Percentiles rank a stretch among this genome's conserved stretches.
phyloP scores from a whole-genome alignment of 2,329 filamentous ascomycete genomes.

The Talaromyces sp. region DNA sequence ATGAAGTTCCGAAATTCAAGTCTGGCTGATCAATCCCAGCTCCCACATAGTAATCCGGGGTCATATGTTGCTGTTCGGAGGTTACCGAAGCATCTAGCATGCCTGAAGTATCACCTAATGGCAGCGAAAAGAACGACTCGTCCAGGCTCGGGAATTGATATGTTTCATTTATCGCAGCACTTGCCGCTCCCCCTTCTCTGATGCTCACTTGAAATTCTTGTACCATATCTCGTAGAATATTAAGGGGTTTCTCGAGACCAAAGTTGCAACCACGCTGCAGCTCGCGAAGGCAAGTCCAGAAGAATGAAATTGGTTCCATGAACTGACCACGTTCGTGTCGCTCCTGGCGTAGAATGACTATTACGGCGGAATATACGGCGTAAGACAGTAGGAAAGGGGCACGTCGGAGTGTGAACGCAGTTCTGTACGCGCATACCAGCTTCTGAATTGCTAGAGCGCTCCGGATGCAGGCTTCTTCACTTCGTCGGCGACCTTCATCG shows the following conservation, averaged over 20 bases:
- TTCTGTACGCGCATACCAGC: conserved; percentile 20
- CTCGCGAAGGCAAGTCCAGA: conserved; percentile 38
- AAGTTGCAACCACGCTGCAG: conserved; percentile 35
- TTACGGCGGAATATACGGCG: conserved; percentile 20
- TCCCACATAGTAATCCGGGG: not conserved
- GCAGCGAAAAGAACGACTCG: not conserved
- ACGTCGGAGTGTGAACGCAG: not conserved
- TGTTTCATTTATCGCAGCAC: not conserved
- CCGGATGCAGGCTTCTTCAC: conserved; percentile 16
- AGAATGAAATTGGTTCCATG: conserved; percentile 35
- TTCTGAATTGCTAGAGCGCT: conserved; percentile 16
- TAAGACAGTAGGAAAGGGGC: not conserved
- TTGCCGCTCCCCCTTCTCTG: not conserved
- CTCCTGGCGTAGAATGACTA: conserved; percentile 20
- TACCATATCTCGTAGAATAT: not conserved
- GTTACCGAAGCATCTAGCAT: not conserved
- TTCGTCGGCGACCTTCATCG: conserved; percentile 3
- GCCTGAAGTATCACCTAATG: not conserved
- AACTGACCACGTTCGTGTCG: conserved; percentile 18
- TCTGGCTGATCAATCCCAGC: not conserved
- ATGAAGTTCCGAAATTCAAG: not conserved
- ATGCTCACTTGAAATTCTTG: not conserved
- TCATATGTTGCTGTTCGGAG: not conserved
- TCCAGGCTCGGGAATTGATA: not conserved
- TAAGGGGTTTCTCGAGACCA: not conserved